A percentile compares a stretch with the other conserved stretches of the same genome.
phyloP scores from a whole-genome alignment of 83 land plant species.

The Thuja plicata region DNA sequence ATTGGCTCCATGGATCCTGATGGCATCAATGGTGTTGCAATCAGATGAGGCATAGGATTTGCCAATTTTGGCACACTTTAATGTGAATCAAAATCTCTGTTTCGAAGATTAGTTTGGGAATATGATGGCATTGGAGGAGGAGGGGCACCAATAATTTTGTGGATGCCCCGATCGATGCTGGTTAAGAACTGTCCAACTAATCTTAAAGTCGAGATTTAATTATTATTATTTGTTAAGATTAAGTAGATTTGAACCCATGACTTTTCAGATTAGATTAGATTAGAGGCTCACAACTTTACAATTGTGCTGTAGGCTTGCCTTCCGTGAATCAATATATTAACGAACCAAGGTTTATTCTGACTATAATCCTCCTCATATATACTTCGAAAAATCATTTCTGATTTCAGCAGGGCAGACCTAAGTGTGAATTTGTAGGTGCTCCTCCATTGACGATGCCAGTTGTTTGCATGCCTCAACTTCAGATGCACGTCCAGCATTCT shows the following conservation, averaged over 20 bases:
- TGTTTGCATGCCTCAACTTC: constrained; percentile 81
- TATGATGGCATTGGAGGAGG: constrained; percentile 60
- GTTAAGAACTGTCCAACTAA: constrained; percentile 68
- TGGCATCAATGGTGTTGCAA: constrained; percentile 59
- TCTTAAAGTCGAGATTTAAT: constrained; percentile 75
- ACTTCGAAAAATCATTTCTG: not conserved
- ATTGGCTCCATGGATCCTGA: constrained; percentile 78
- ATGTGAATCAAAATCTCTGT: constrained; percentile 22
- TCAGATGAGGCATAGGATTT: constrained; percentile 49
- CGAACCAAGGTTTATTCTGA: not conserved
- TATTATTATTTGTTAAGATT: too few species aligned
- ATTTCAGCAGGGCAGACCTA: constrained; percentile 51
- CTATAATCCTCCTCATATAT: constrained; percentile 7
- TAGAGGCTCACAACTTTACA: too few species aligned
- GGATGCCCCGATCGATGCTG: constrained; percentile 78
- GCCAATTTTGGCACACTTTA: constrained; percentile 30
- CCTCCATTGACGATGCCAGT: constrained; percentile 70
- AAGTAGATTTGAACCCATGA: too few species aligned
- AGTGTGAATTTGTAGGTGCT: constrained; percentile 79
- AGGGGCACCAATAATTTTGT: constrained; percentile 79
- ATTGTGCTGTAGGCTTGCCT: too few species aligned
- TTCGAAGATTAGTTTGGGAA: constrained; percentile 26
- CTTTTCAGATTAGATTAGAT: too few species aligned
- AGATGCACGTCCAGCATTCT: constrained; percentile 76
- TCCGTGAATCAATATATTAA: constrained; percentile 40